Evolutionary conservation across 306 rosid genomes (phyloP).

Genomic region (Trifolium subterraneum): DNA sequence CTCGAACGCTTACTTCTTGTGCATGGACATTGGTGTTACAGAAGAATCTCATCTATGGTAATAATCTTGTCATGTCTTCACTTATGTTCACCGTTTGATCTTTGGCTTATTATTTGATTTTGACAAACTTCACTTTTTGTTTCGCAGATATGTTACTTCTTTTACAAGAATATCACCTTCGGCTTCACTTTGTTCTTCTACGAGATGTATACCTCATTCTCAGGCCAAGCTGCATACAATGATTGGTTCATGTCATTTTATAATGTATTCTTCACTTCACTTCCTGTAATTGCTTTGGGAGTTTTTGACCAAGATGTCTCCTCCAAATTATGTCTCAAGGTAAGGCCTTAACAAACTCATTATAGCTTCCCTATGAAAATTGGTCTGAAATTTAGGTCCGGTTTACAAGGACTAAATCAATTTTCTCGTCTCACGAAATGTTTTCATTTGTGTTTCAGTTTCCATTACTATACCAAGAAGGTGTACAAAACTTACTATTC

Average conservation of each 20-base stretch:
- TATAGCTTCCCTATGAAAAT: background rate
- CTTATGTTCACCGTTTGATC: conserved; percentile 16
- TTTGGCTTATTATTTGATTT: background rate
- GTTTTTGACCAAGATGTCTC: conserved; percentile 96
- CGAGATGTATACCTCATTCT: conserved; percentile 80
- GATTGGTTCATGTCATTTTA: conserved; percentile 89
- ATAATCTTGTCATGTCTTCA: conserved; percentile 37
- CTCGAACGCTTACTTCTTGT: conserved; percentile 94
- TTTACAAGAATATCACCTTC: conserved; percentile 90
- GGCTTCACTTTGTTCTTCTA: conserved; percentile 92
- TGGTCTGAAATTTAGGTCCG: background rate
- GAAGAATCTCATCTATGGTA: conserved; percentile 98
- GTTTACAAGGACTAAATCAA: background rate
- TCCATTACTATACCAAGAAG: conserved; percentile 94
- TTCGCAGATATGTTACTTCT: conserved; percentile 93
- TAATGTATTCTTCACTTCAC: conserved; percentile 96
- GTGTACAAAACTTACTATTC: conserved; percentile 81
- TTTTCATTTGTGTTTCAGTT: conserved; percentile 60
- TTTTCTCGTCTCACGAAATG: conserved; percentile 31
- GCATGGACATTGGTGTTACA: conserved; percentile 99
- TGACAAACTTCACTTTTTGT: conserved; percentile 43
- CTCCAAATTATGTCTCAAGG: conserved; percentile 79
- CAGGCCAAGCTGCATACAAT: conserved; percentile 84
- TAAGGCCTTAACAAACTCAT: conserved; percentile 42
- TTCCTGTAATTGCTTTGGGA: conserved; percentile 96